Evolutionary conservation across 2,329 filamentous ascomycete genomes (phyloP).

Genomic region (Rutstroemia sp.): DNA sequence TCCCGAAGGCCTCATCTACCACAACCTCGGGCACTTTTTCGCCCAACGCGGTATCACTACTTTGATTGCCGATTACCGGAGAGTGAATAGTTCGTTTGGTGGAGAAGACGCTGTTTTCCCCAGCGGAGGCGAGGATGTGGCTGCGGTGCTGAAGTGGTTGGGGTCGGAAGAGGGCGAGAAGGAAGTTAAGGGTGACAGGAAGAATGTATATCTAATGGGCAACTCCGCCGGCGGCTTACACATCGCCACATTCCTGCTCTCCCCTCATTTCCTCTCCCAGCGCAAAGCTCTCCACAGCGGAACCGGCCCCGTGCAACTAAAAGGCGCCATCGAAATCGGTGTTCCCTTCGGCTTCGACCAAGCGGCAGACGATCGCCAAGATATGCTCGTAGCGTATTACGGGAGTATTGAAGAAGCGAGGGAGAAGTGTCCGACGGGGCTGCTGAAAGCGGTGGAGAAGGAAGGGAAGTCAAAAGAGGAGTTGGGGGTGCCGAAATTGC

Average conservation of each 20-base stretch:
- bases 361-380: constrained; percentile 2
- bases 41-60: constrained; percentile 20
- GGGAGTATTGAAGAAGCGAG: constrained; percentile 11
- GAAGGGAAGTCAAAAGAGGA: constrained; percentile 17
- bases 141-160: constrained; percentile 9
- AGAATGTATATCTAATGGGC: constrained; percentile 24
- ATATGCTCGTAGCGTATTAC: constrained; percentile 19
- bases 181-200: constrained; percentile 8
- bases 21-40: constrained; percentile 27
- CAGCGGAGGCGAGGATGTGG: constrained; percentile 26
- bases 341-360: constrained; percentile 21
- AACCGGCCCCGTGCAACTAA: constrained; percentile 12
- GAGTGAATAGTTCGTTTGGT: constrained; percentile 18
- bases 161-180: constrained; percentile 18
- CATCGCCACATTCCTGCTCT: constrained; percentile 24
- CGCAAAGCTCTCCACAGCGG: constrained; percentile 10
- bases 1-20: constrained; percentile 21
- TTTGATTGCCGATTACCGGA: constrained; percentile 25
- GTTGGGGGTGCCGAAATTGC: constrained; percentile 16
- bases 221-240: constrained; percentile 29
- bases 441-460: constrained; percentile 16
- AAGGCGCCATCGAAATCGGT: constrained; percentile 19
- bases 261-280: constrained; percentile 15
- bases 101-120: constrained; percentile 25
- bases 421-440: constrained; percentile 17